phyloP scores from a whole-genome alignment of 106 monocot species.

The Dendrobium catenatum region DNA sequence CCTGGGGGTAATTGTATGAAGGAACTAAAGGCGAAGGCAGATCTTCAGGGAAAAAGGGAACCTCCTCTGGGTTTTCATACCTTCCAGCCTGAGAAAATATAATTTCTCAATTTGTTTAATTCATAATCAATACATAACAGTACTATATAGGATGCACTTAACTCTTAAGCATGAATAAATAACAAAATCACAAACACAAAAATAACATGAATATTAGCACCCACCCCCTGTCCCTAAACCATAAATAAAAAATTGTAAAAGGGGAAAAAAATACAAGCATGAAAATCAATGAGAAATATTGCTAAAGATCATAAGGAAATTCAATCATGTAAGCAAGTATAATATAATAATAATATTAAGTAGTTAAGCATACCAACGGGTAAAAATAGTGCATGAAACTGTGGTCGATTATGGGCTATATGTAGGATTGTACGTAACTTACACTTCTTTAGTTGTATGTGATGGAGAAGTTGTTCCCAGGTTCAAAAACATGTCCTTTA shows the following conservation, averaged over 20 bases:
- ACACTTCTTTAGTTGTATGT: too few relatives aligned
- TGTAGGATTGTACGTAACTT: too few relatives aligned
- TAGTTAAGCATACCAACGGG: too few relatives aligned
- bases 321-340: too few relatives aligned
- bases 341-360: too few relatives aligned
- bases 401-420: too few relatives aligned
- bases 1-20: conserved; percentile 32
- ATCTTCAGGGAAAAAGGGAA: conserved; percentile 71
- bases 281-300: too few relatives aligned
- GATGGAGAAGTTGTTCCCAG: too few relatives aligned
- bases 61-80: conserved; percentile 78
- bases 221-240: neutral
- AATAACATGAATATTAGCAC: neutral
- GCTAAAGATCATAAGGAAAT: too few relatives aligned
- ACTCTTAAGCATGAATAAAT: neutral
- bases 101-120: neutral
- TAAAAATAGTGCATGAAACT: too few relatives aligned
- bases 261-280: neutral
- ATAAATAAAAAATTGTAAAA: neutral
- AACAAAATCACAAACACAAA: neutral
- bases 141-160: neutral
- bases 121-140: neutral
- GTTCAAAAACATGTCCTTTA: too few relatives aligned
- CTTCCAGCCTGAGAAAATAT: conserved; percentile 49
- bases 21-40: conserved; percentile 33